Evolutionary conservation across 176 grass and related monocot genomes (phyloP), one percentile per base, ranked within the genome.

Genomic region (Zizania latifolia): DNA sequence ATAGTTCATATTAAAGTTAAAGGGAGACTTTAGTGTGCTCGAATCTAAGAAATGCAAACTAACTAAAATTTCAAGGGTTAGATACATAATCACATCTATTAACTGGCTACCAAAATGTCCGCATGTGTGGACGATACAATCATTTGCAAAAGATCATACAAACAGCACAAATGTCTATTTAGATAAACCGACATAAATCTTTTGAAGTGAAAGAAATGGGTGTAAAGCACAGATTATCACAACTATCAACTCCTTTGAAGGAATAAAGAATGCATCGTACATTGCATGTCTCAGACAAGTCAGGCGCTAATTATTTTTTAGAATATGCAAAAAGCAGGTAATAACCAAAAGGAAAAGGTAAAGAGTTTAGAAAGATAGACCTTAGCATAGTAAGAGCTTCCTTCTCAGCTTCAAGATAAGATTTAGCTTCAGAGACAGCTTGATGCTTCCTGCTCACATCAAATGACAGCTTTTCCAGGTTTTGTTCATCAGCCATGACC

Each of bases 341-440:
- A 58, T 77, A 69, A 65, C 12, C 5, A 77, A 65, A 29, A 46
- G 10, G 10, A 23, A 74, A 67, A 26, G 22, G 14, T 11, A 23
- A 73, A 72, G 24, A 17, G 15, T 50, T 39, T 60, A 78, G 44
- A 79, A 74, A 30, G 22, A 54, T 81, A 86, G 46, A 99, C 95
- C 91, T 94, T 72, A 99, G 81, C 88, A 99, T 87, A 55, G 74
- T 72, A 66, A 94, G 71, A 77, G 95, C 91, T 76, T 94, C 91
- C 78, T 90, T 94, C 71, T 94, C 91, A 53, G 91, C 81, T 82
- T 92, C 95, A 81, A 92, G 76, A 77, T 37, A 77, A 30, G 84
- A 99, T 79, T 94, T 99, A 41, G 86, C 71, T 81, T 94, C 89
- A 82, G 75, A 75, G 16, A 92, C 38, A 53, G 78, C 80, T 83